phyloP scores from a whole-genome alignment of 164 flowering plant species.

The Umbellularia californica region DNA sequence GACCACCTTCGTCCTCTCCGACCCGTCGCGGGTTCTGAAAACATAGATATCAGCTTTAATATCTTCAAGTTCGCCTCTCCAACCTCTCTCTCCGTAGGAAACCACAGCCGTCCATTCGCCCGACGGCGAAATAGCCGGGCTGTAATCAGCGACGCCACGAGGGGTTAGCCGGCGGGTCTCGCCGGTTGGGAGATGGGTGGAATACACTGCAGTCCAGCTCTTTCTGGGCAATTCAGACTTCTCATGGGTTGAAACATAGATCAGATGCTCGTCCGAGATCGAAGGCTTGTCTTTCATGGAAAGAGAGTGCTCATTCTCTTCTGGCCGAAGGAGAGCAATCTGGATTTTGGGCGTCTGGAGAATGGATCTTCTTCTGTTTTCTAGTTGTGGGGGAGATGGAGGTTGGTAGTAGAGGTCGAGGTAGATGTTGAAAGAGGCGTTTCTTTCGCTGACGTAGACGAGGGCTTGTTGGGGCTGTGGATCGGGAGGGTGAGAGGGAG shows the following conservation, averaged over 20 bases:
- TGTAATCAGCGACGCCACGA: constrained; percentile 59
- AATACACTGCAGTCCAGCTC: constrained; percentile 90
- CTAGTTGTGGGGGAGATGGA: background rate
- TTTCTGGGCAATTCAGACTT: constrained; percentile 46
- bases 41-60: constrained; percentile 64
- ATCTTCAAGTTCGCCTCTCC: constrained; percentile 77
- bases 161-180: constrained; percentile 70
- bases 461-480: constrained; percentile 6
- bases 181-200: constrained; percentile 49
- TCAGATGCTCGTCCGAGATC: constrained; percentile 41
- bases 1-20: constrained; percentile 53
- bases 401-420: constrained; percentile 27
- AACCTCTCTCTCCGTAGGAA: constrained; percentile 62
- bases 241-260: constrained; percentile 84
- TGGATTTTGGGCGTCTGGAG: constrained; percentile 20
- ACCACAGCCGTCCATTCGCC: constrained; percentile 83
- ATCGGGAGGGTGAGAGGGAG: constrained; percentile 9
- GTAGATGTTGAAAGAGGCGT: constrained; percentile 45
- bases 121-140: constrained; percentile 86
- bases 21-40: constrained; percentile 62
- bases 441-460: constrained; percentile 69
- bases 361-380: constrained; percentile 33
- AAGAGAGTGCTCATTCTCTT: constrained; percentile 11
- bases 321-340: constrained; percentile 28
- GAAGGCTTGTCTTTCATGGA: constrained; percentile 77